A percentile compares a stretch with the other conserved stretches of the same genome.
These are phyloP conservation scores for Rosa persica DNA, from an alignment of 306 rosid genomes.

Conservation along the genomic window DNA sequence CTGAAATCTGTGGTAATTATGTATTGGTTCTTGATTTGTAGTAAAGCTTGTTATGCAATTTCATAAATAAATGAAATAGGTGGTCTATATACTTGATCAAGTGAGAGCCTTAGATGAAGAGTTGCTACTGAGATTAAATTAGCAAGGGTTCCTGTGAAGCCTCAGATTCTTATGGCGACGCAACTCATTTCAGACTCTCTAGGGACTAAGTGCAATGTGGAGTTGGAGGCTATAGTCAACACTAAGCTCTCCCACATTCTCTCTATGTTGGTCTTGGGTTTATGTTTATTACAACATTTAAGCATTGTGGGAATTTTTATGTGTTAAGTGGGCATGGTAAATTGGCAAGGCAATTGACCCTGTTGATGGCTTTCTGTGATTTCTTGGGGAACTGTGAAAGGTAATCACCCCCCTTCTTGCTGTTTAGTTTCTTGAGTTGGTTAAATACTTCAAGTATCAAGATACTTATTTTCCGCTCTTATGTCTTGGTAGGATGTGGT, in stretches of 20 bases:
- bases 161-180: constrained; percentile 83
- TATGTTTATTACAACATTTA: neutral
- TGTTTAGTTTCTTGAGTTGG: neutral
- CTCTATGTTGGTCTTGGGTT: constrained; percentile 14
- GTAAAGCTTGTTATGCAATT: neutral
- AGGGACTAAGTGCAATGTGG: constrained; percentile 49
- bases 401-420: constrained; percentile 30
- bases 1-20: too few species aligned
- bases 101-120: constrained; percentile 87
- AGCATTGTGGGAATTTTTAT: constrained; percentile 5
- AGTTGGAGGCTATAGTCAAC: constrained; percentile 58
- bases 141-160: constrained; percentile 73
- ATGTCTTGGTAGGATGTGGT: constrained; percentile 61
- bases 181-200: constrained; percentile 45
- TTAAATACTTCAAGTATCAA: neutral
- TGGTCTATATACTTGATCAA: constrained; percentile 94
- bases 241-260: constrained; percentile 80
- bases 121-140: constrained; percentile 57
- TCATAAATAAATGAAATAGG: constrained; percentile 29
- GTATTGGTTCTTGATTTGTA: too few species aligned
- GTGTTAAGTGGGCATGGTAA: constrained; percentile 80
- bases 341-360: constrained; percentile 95
- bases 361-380: constrained; percentile 95
- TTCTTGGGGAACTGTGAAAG: constrained; percentile 76
- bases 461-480: constrained; percentile 8